These are phyloP conservation scores for Chenopodium quinoa DNA, from an alignment of 148 eudicot genomes.

Conservation along the genomic window DNA sequence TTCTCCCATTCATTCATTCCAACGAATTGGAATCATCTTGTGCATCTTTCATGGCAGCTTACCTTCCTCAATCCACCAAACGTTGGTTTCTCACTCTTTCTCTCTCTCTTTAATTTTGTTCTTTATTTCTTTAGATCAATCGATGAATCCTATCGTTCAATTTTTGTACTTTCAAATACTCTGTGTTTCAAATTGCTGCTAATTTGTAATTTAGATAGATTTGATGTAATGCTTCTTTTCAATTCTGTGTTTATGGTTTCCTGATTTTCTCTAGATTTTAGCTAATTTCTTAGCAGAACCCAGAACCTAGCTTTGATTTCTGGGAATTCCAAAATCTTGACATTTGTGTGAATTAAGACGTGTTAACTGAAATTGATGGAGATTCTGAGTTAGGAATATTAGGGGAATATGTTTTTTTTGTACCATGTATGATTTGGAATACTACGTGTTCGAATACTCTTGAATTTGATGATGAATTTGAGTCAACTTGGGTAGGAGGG, in stretches of 20 bases:
- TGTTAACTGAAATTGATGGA: too few species aligned
- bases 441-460: not conserved
- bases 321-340: too few species aligned
- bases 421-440: too few species aligned
- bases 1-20: not conserved
- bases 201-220: too few species aligned
- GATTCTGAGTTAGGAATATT: not conserved
- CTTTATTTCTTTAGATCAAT: not conserved
- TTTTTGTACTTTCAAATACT: too few species aligned
- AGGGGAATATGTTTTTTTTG: too few species aligned
- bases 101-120: not conserved
- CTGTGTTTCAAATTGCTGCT: not conserved
- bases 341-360: too few species aligned
- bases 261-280: too few species aligned
- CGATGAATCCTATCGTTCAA: not conserved
- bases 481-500: not conserved
- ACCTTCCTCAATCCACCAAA: not conserved
- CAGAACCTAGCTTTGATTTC: too few species aligned
- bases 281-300: too few species aligned
- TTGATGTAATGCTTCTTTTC: too few species aligned
- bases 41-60: not conserved
- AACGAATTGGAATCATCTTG: not conserved
- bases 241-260: too few species aligned
- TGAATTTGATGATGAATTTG: not conserved
- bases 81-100: not conserved